These are phyloP conservation scores for Yarrowia deformans DNA, from an alignment of 805 yeast species.

Conservation along the genomic window DNA sequence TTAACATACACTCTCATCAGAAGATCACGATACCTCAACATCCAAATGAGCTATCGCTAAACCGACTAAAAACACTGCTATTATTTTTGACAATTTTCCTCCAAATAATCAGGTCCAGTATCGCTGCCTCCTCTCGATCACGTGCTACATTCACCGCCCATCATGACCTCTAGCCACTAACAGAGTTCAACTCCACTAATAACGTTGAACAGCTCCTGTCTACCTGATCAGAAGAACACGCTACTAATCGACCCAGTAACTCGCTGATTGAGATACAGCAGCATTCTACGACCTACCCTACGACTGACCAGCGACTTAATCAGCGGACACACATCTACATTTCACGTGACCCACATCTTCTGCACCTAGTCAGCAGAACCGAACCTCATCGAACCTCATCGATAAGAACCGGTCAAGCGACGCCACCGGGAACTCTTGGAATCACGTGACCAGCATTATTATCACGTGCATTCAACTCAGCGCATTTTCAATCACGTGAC, in stretches of 20 bases:
- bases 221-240: slow-evolving; percentile 9
- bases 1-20: no score
- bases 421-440: neutral
- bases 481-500: neutral
- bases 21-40: no score
- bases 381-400: neutral
- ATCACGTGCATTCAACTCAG: neutral
- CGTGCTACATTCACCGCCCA: neutral
- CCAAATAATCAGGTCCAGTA: neutral
- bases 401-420: neutral
- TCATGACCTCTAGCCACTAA: neutral
- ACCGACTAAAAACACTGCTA: no score
- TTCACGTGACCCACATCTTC: neutral
- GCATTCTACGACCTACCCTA: no score
- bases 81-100: neutral
- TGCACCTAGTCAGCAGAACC: neutral
- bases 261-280: neutral
- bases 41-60: neutral
- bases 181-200: neutral
- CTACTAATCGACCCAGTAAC: neutral
- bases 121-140: neutral
- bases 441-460: neutral
- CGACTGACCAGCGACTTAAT: neutral
- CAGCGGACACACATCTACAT: neutral
- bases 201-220: slow-evolving; percentile 8